A percentile compares a stretch with the other conserved stretches of the same genome.
Evolutionary conservation across 2,329 filamentous ascomycete species (phyloP).

Genomic region (Ophiostoma quercus): DNA sequence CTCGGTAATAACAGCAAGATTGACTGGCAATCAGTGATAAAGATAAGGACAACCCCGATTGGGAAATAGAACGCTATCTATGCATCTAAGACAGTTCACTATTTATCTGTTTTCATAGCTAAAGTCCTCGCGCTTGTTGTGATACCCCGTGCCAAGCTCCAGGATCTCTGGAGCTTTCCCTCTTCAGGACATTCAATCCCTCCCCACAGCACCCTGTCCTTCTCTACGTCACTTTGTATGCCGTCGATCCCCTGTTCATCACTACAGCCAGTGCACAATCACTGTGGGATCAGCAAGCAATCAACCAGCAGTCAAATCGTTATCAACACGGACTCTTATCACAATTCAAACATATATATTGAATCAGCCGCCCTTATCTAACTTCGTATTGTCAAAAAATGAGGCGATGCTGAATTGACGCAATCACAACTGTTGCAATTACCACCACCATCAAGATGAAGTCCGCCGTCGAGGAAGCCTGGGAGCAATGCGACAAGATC

Average conservation of each 20-base stretch:
- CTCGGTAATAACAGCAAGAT: not conserved
- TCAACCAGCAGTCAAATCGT: too few relatives aligned
- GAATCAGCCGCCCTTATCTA: not conserved
- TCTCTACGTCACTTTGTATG: not conserved
- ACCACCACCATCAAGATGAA: not conserved
- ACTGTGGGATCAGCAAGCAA: too few relatives aligned
- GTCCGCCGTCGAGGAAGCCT: slow-evolving; percentile 9
- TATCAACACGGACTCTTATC: too few relatives aligned
- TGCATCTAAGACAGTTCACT: too few relatives aligned
- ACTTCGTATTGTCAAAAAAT: not conserved
- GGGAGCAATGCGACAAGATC: slow-evolving; percentile 15
- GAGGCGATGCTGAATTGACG: not conserved
- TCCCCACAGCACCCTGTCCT: not conserved
- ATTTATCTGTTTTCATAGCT: not conserved
- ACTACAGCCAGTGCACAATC: too few relatives aligned
- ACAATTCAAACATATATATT: not conserved
- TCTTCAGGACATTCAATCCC: not conserved
- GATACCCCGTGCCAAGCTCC: slow-evolving; percentile 5
- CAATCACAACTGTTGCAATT: not conserved
- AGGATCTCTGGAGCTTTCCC: not conserved
- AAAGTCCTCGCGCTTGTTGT: not conserved
- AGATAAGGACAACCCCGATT: not conserved
- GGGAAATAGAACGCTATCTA: not conserved
- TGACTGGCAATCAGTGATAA: not conserved
- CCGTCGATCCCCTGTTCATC: not conserved